Percentiles rank a stretch among this genome's conserved stretches.
Conservation (phyloP, 768 basidiomycete species). For the Amanita rimosa region DNA sequence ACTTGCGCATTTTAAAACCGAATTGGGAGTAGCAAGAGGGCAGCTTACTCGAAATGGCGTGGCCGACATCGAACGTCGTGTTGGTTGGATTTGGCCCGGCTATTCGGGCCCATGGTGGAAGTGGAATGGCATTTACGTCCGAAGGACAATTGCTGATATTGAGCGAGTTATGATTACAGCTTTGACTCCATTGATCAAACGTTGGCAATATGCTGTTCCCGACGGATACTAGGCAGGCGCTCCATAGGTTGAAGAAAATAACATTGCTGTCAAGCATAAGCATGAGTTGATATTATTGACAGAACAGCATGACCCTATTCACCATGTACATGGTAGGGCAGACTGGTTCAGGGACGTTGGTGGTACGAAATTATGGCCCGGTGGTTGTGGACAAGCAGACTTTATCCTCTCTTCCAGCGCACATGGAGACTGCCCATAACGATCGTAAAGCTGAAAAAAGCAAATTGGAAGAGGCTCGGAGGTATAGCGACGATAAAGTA, state of each 20-base stretch:
- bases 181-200: conserved; percentile 1
- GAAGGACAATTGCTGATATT: background rate
- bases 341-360: background rate
- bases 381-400: background rate
- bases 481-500: background rate
- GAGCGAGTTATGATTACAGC: background rate
- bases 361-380: background rate
- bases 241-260: conserved; percentile 6
- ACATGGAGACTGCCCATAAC: conserved; percentile 1
- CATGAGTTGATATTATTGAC: background rate
- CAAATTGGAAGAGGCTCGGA: background rate
- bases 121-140: background rate
- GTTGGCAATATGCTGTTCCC: background rate
- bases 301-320: background rate
- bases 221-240: conserved; percentile 2
- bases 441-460: background rate
- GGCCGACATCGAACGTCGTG: conserved; percentile 1
- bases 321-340: conserved; percentile 3
- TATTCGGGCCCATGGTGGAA: conserved; percentile 1
- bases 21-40: background rate
- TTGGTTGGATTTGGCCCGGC: conserved; percentile 1
- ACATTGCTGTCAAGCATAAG: conserved; percentile 2
- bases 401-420: background rate
- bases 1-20: background rate
- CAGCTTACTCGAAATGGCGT: conserved; percentile 1